phyloP scores from a whole-genome alignment of 441 rosid species.

The Corymbia citriodora region DNA sequence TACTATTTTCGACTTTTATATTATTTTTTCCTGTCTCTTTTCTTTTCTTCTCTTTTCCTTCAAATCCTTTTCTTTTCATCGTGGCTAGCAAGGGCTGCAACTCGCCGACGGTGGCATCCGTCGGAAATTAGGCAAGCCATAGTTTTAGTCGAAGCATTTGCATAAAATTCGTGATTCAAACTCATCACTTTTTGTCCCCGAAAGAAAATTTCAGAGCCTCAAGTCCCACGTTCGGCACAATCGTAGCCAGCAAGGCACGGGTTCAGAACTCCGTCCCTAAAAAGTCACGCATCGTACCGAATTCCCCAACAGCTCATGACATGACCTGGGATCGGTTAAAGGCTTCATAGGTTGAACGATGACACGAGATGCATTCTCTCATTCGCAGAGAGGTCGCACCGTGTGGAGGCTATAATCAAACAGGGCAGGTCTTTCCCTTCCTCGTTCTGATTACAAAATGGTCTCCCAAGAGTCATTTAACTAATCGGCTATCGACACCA shows the following conservation, averaged over 20 bases:
- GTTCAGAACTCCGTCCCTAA: background rate
- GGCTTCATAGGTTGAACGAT: background rate
- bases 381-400: background rate
- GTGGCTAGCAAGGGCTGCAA: accelerated
- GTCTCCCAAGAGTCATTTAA: background rate
- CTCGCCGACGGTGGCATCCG: background rate
- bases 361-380: background rate
- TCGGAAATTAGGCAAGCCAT: background rate
- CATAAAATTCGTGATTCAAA: background rate
- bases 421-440: background rate
- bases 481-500: background rate
- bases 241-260: background rate
- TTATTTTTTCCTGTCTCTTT: too few relatives aligned
- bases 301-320: background rate
- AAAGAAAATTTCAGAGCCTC: background rate
- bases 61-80: background rate
- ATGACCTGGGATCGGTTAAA: background rate
- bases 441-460: background rate
- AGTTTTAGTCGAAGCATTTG: background rate
- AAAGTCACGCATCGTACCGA: background rate
- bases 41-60: too few relatives aligned
- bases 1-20: too few relatives aligned
- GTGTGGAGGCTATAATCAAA: background rate
- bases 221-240: background rate
- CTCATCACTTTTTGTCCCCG: background rate